Percentiles rank a stretch among this genome's conserved stretches.
Conservation (phyloP, 2,329 filamentous ascomycete species). For the Diaporthe longicolla region DNA sequence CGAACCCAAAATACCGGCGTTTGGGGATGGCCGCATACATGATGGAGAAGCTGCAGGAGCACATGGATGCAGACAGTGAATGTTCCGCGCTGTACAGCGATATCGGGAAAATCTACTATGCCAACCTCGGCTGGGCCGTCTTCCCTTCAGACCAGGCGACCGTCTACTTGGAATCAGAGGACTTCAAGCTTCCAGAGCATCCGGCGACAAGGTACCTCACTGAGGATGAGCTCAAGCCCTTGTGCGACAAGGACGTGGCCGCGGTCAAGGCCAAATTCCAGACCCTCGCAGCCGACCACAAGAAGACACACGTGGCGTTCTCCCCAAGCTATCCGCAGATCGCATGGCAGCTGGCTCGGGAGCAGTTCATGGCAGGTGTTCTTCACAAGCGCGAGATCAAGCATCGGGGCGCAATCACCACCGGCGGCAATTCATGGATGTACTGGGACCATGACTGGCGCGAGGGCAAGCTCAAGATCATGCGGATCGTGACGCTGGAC, state of each 20-base stretch:
- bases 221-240: conserved; percentile 45
- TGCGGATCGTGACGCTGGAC: conserved; percentile 47
- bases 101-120: conserved; percentile 51
- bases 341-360: conserved; percentile 52
- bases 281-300: conserved; percentile 44
- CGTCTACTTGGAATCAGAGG: conserved; percentile 47
- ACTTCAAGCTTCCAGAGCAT: conserved; percentile 44
- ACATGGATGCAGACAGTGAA: conserved; percentile 52
- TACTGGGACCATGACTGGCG: conserved; percentile 56
- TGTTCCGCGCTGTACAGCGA: conserved; percentile 56
- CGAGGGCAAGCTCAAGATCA: conserved; percentile 49
- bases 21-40: conserved; percentile 55
- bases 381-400: conserved; percentile 44
- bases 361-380: conserved; percentile 48
- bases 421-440: conserved; percentile 48
- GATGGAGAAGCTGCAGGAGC: conserved; percentile 51
- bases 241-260: conserved; percentile 49
- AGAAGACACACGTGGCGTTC: conserved; percentile 52
- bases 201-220: conserved; percentile 46
- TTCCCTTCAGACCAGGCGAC: conserved; percentile 52
- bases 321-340: conserved; percentile 50
- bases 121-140: conserved; percentile 53
- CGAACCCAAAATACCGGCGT: conserved; percentile 51
- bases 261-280: conserved; percentile 48
- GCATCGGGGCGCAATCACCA: conserved; percentile 47